Base-by-base conservation (phyloP, 768 basidiomycete species). In the Leccinellum albellum region DNA sequence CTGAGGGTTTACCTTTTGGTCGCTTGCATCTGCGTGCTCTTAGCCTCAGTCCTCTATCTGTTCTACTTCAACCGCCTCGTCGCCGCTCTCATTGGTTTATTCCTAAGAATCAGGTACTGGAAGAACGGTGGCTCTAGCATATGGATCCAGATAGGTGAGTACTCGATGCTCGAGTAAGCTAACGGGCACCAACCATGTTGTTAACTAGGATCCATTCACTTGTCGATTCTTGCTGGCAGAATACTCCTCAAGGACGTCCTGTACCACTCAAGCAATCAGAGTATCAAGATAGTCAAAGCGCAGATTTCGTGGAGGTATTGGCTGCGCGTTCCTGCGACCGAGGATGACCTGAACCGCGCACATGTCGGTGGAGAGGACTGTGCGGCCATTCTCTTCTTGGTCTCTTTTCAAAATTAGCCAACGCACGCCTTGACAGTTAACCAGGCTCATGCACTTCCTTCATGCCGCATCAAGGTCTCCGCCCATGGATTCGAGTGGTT, bases 271-370 rank as follows among this genome's bases (percentile, higher is more conserved):
- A 89, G 91, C 68, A 98, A 96, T 72, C 89, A 97, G 70, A 91
- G 89, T 20, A 78, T 95, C 45, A 85, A 85, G 59, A 80, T 94
- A 51, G 83, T 92, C 48, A 91, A 92, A 72, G 90, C 87, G 2
- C 85, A 92, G 66, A 71, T 98, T 49, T 88, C 88, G 62, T 98
- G 95, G 94, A 81, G 92, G 61, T 98, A 96, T 70, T 98, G 96
- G 96, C 79, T 92, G 49, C 85, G 93, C 55, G 76, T 80, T 40
- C 88, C 94, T 3, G 83, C 88, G 9, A 80, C 83, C n/a, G 88
- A 87, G 61, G 83, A 87, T 49, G 89, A 91, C 62, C 73, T 90
- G 24, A 76, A 76, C 56, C 73, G 73, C 64, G 65, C 73, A 58
- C 64, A 72, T 24, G 75, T 76, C 26, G 80, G 76, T 15, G 78